Base-by-base conservation (phyloP, 371 early-diverging fungal genomes). In the Cokeromyces recurvatus region DNA sequence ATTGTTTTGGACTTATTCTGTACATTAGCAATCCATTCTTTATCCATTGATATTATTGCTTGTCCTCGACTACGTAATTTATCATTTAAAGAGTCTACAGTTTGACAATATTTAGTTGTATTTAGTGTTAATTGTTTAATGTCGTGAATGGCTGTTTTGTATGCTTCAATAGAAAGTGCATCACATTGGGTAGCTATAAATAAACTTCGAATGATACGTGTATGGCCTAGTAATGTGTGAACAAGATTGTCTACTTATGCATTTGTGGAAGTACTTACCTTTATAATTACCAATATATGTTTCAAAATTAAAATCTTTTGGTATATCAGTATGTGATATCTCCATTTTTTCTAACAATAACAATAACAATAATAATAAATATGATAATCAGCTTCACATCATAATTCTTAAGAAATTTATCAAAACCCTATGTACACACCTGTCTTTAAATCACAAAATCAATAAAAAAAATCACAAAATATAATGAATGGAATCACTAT, bases 121-220 rank as follows among this genome's bases (percentile, higher is more conserved):
- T 89, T 78, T 31, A 71, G 41, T 4, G 87, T 78, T 4, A 52
- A 49, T 21, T 58, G 46, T 38, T 75, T 70, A 12, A 89, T 62
- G 32, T 84, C 85, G 10, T 46, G 49, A 29, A 89, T 56, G 2
- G 91, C 90, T 34, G 78, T 51, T 23, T 59, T 61, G 47, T 77
- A 74, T 2, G 89, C 87, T 29, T 89, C 88, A 9, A 85, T 52
- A 19, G 81, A 71, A 31, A 88, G 81, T 21, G 74, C 48, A 1
- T 83, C 79, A 54, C 87, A 87, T n/a, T 79, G 74, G 35, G 82
- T 80, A 2, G 87, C 87, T 45, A 92, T 87, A 55, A 82, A 90
- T 37, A 87, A 57, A 15, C 88, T 77, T 36, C 91, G 79, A 38
- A 80, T 73, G 57, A 87, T 73, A 45, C 79, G 82, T 20, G 85